Evolutionary conservation across 2,329 filamentous ascomycete species (phyloP).

Genomic region (Pseudophaeomoniella oleicola): DNA sequence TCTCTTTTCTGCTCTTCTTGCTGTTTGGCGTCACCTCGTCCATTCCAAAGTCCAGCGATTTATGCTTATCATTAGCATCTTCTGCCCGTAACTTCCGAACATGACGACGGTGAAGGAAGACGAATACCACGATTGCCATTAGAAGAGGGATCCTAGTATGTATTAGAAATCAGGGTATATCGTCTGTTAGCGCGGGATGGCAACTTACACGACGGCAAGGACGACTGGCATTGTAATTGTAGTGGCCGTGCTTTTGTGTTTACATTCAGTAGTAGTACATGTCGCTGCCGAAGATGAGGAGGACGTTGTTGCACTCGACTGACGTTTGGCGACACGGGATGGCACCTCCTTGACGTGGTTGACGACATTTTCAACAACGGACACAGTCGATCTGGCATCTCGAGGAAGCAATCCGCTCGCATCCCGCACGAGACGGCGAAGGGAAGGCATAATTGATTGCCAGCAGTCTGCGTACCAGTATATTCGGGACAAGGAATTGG

Average conservation of each 20-base stretch:
- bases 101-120: slow-evolving; percentile 69
- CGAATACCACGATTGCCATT: slow-evolving; percentile 49
- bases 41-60: slow-evolving; percentile 83
- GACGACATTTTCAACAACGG: not conserved
- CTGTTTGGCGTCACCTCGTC: slow-evolving; percentile 37
- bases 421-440: not conserved
- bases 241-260: not conserved
- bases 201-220: not conserved
- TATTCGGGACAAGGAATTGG: too few species aligned
- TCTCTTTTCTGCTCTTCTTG: slow-evolving; percentile 19
- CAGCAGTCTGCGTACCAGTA: too few species aligned
- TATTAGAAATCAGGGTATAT: slow-evolving; percentile 11
- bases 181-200: too few species aligned
- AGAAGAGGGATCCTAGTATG: slow-evolving; percentile 69
- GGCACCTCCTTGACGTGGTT: not conserved
- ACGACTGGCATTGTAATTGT: not conserved
- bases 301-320: not conserved
- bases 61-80: slow-evolving; percentile 75
- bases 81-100: slow-evolving; percentile 57
- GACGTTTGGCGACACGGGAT: not conserved
- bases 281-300: not conserved
- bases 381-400: not conserved
- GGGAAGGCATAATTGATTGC: not conserved
- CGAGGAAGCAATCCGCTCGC: not conserved
- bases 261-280: not conserved